phyloP scores from a whole-genome alignment of 345 rosid genomes.

The Raphanus sativus region DNA sequence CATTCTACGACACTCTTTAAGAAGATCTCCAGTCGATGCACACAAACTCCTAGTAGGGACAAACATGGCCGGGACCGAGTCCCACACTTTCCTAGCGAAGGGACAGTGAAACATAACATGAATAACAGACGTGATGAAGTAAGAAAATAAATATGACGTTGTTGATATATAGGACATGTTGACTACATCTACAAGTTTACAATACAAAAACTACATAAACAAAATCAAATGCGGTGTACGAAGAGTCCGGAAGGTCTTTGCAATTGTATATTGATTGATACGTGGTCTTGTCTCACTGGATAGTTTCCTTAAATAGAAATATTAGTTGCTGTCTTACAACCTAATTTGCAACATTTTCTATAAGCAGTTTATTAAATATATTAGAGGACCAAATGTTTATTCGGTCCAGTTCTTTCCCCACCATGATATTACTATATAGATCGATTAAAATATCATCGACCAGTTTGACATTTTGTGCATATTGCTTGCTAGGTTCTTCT shows the following conservation, averaged over 20 bases:
- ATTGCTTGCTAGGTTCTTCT: not conserved
- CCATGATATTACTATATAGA: not conserved
- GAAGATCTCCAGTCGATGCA: no score
- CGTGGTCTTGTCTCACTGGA: conserved; percentile 21
- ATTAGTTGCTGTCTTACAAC: conserved; percentile 34
- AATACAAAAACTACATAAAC: not conserved
- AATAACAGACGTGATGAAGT: not conserved
- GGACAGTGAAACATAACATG: no score
- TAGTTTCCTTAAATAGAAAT: conserved; percentile 6
- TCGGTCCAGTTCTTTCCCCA: not conserved
- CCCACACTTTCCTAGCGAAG: no score
- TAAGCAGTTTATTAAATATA: not conserved
- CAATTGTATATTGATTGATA: not conserved
- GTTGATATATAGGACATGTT: not conserved
- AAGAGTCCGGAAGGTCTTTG: conserved; percentile 5
- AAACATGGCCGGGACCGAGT: no score
- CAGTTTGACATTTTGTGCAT: conserved; percentile 23
- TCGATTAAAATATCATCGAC: conserved; percentile 4
- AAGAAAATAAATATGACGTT: not conserved
- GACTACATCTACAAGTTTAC: not conserved
- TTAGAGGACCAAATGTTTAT: conserved; percentile 4
- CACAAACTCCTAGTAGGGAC: no score
- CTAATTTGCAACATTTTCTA: conserved; percentile 28
- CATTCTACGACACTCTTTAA: no score
- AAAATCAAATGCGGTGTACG: conserved; percentile 2